Evolutionary conservation across 192 early-diverging fungal genomes (phyloP).

Genomic region (Paraglomus brasilianum): DNA sequence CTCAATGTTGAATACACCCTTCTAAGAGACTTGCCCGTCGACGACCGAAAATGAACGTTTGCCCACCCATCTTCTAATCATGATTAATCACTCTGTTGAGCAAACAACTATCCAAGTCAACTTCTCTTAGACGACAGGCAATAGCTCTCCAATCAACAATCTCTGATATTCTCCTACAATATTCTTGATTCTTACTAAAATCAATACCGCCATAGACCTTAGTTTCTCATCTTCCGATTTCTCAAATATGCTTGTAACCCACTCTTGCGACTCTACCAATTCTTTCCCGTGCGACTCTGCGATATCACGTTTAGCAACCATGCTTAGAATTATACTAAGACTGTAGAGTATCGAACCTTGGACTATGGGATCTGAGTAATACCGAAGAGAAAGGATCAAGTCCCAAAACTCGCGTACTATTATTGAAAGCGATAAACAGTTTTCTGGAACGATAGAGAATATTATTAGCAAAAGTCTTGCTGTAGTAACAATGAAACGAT

Average conservation of each 20-base stretch:
- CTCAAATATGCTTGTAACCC: conserved; percentile 27
- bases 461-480: neutral
- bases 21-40: too few species aligned
- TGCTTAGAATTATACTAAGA: conserved; percentile 14
- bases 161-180: conserved; percentile 10
- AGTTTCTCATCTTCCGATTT: neutral
- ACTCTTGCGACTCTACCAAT: conserved; percentile 22
- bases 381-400: conserved; percentile 28
- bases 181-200: conserved; percentile 15
- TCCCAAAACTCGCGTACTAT: conserved; percentile 29
- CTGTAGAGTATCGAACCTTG: conserved; percentile 16
- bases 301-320: conserved; percentile 6
- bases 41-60: too few species aligned
- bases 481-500: neutral
- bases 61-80: too few species aligned
- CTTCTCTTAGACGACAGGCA: neutral
- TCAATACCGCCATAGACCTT: neutral
- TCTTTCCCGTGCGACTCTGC: conserved; percentile 22
- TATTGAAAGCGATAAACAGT: conserved; percentile 11
- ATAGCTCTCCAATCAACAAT: conserved; percentile 17
- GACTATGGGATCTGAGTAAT: conserved; percentile 13
- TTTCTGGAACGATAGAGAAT: neutral
- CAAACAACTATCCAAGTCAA: too few species aligned
- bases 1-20: too few species aligned
- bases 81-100: too few species aligned